A percentile compares a stretch with the other conserved stretches of the same genome.
These are phyloP conservation scores for Lasiodiplodia sp. DNA, from an alignment of 2,329 filamentous ascomycete genomes.

Conservation along the genomic window DNA sequence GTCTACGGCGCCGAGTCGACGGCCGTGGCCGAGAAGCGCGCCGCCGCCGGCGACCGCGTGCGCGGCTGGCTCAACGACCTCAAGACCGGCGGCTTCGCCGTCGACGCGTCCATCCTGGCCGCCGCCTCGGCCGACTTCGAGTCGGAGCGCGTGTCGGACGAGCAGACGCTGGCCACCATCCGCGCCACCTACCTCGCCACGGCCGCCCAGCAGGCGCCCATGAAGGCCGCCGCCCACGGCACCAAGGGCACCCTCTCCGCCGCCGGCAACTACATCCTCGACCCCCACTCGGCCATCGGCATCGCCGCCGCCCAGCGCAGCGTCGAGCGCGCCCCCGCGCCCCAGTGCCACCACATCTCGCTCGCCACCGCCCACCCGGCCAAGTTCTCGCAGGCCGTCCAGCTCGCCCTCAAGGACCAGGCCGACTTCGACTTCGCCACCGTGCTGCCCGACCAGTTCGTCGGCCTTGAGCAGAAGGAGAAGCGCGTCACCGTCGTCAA, in stretches of 20 bases:
- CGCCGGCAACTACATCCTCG: constrained; percentile 74
- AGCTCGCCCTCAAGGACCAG: constrained; percentile 75
- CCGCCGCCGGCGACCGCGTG: constrained; percentile 74
- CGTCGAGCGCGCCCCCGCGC: constrained; percentile 52
- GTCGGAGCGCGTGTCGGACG: constrained; percentile 73
- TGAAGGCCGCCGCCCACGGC: constrained; percentile 50
- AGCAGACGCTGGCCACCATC: constrained; percentile 57
- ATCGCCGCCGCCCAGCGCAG: constrained; percentile 78
- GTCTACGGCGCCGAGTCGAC: constrained; percentile 55
- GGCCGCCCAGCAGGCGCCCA: constrained; percentile 48
- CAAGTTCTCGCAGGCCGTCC: constrained; percentile 89
- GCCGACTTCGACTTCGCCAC: constrained; percentile 78
- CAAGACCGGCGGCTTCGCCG: constrained; percentile 85
- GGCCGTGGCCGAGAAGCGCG: constrained; percentile 52
- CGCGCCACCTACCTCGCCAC: constrained; percentile 55
- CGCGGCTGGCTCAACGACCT: constrained; percentile 78
- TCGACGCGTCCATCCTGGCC: constrained; percentile 75
- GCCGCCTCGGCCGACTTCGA: constrained; percentile 78
- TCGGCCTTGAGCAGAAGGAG: constrained; percentile 78
- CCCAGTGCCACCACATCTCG: constrained; percentile 71
- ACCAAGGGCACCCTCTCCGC: constrained; percentile 48
- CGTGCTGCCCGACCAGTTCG: constrained; percentile 82
- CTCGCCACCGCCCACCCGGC: constrained; percentile 95
- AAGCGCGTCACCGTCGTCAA: constrained; percentile 74
- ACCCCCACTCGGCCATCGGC: constrained; percentile 92